phyloP scores from a whole-genome alignment of 2,329 filamentous ascomycete genomes.

The Furcasterigmium sp. region DNA sequence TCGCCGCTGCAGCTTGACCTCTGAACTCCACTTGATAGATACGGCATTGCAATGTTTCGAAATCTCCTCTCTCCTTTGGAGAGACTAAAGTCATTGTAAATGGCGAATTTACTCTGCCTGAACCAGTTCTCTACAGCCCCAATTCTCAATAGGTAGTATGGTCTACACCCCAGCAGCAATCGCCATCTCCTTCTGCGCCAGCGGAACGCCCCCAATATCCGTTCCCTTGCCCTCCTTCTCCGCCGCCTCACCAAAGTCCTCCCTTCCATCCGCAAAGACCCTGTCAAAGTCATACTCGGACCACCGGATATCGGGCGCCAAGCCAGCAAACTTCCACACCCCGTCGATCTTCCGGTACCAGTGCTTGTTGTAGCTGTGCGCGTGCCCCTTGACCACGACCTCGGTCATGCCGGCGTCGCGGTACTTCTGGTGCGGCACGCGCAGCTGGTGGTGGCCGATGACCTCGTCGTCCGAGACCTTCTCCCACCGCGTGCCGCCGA shows the following conservation, averaged over 20 bases:
- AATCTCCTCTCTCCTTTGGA: no score
- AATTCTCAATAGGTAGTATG: no score
- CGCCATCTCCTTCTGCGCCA: no score
- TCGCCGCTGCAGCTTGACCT: no score
- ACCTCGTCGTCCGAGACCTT: slow-evolving; percentile 52
- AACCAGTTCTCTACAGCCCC: no score
- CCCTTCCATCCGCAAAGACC: slow-evolving; percentile 32
- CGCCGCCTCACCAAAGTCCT: slow-evolving; percentile 6
- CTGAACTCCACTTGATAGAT: no score
- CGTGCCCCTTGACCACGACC: slow-evolving; percentile 55
- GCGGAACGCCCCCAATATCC: no score
- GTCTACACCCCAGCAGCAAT: no score
- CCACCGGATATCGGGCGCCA: slow-evolving; percentile 52
- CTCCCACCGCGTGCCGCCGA: slow-evolving; percentile 54
- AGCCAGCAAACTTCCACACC: slow-evolving; percentile 57
- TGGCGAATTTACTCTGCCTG: no score
- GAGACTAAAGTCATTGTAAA: no score
- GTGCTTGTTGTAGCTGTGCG: slow-evolving; percentile 51
- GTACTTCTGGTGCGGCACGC: slow-evolving; percentile 58
- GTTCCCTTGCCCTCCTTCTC: neutral
- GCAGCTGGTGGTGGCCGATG: slow-evolving; percentile 55
- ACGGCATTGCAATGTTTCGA: no score
- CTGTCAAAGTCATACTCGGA: slow-evolving; percentile 52
- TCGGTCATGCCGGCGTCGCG: slow-evolving; percentile 39
- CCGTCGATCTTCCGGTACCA: slow-evolving; percentile 53